Evolutionary conservation across 2,329 filamentous ascomycete genomes (phyloP), one percentile per base, ranked within the genome.

Genomic region (Epichloe hybrida): DNA sequence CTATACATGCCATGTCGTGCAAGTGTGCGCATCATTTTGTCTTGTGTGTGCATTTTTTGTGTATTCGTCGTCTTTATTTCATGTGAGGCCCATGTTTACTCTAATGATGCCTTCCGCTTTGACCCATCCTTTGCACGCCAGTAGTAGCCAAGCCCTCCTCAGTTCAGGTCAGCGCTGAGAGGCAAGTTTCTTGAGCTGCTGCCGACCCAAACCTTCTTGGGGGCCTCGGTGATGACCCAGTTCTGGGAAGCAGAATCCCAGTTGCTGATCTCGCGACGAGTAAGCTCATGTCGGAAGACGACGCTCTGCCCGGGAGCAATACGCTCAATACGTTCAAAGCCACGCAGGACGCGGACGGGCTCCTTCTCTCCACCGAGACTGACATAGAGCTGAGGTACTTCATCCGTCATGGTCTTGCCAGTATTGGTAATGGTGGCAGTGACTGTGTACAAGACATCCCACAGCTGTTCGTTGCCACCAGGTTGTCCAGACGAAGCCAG

Each of bases 171-270:
- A 2, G 61, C 62, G 17, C 54, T 59, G 36, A 80, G 66, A 4
- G 72, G 71, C 61, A 81, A 60, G 58, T 80, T 71, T 48, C 77
- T 67, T 51, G 76, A 80, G 59, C 74, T 79, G 56, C 71, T 67
- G 3, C 77, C 77, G 7, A 81, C 74, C 54, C 64, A 77, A 12
- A 77, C 71, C 50, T 64, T 78, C 72, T 81, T 81, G 51, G 70
- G 61, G 44, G 67, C 60, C 17, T 68, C 58, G 8, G 69, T 72
- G n/a, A 80, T 59, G 44, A 88, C 77, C 90, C 91, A 97, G 72
- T 96, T 83, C 73, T 96, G 90, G n/a, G 69, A 64, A 1, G 62
- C 73, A 1, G 78, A 71, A 58, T 95, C 87, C 90, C 91, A 96
- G 70, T 89, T 93, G 64, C 84, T 88, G 51, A 96, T 58, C 62